Evolutionary conservation across 1,284 basidiomycete species (phyloP).

Genomic region (Pterula multifida): DNA sequence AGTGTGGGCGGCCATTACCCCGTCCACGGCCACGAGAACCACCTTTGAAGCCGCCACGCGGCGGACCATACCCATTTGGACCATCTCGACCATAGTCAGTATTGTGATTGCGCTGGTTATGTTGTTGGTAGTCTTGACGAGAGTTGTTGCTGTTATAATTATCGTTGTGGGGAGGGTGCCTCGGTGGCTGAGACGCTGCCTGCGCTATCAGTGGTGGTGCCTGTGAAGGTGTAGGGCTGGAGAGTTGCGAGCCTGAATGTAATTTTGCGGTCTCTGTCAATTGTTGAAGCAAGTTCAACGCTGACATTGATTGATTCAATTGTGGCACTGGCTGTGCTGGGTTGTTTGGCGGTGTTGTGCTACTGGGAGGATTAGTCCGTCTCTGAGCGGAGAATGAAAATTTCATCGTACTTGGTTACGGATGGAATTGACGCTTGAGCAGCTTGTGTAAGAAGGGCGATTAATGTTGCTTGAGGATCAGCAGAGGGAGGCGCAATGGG

Average conservation of each 20-base stretch:
- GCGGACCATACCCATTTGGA: conserved; percentile 33
- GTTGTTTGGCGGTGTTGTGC: neutral
- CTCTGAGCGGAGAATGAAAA: too few relatives aligned
- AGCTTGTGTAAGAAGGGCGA: conserved; percentile 58
- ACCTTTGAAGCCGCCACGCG: conserved; percentile 34
- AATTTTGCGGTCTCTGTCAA: conserved; percentile 2
- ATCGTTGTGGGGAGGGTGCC: conserved; percentile 51
- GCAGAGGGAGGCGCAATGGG: conserved; percentile 18
- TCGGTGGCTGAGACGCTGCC: conserved; percentile 15
- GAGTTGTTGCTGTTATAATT: conserved; percentile 18
- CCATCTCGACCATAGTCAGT: conserved; percentile 23
- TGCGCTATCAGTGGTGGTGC: neutral
- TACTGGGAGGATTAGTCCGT: too few relatives aligned
- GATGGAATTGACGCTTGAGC: conserved; percentile 23
- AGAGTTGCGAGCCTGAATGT: neutral
- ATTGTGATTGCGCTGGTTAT: conserved; percentile 23
- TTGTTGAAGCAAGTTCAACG: conserved; percentile 1
- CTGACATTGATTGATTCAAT: neutral
- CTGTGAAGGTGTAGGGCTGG: neutral
- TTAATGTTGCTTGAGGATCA: conserved; percentile 45
- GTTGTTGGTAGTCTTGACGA: conserved; percentile 20
- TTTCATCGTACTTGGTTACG: conserved; percentile 19
- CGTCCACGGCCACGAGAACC: conserved; percentile 32
- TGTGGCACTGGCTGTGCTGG: neutral
- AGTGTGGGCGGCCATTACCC: conserved; percentile 35